Evolutionary conservation across 78 protist genomes (phyloP).

Genomic region (Planoprotostelium fungivorum): DNA sequence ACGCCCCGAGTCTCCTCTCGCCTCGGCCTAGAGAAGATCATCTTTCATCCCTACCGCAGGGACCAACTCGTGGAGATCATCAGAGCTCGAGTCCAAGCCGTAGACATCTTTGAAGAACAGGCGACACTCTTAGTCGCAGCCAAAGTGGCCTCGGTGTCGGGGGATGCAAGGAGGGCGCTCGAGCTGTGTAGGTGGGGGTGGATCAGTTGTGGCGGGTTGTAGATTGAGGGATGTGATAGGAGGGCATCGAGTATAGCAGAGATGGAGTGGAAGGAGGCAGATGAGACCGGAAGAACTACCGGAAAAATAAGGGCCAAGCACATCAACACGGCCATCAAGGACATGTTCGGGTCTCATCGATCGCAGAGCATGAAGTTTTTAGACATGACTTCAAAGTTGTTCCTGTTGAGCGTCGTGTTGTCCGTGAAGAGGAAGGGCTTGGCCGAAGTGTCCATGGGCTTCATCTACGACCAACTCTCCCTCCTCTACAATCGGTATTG

Average conservation of each 20-base stretch:
- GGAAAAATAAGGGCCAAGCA: not conserved
- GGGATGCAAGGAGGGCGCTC: conserved; percentile 56
- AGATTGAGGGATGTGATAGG: no score
- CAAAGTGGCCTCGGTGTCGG: conserved; percentile 40
- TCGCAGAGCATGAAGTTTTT: not conserved
- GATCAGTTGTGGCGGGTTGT: no score
- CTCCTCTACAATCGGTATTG: not conserved
- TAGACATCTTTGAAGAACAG: conserved; percentile 44
- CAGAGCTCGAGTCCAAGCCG: conserved; percentile 21
- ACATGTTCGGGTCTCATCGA: not conserved
- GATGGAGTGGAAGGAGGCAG: not conserved
- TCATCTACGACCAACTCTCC: not conserved
- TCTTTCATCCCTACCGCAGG: conserved; percentile 17
- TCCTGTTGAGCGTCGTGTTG: not conserved
- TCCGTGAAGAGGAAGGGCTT: not conserved
- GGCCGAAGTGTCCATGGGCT: not conserved
- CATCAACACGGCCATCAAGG: not conserved
- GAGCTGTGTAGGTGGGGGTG: conserved; percentile 37
- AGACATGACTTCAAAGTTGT: not conserved
- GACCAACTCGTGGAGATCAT: conserved; percentile 24
- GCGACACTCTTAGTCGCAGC: conserved; percentile 30
- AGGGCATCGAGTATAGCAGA: not conserved
- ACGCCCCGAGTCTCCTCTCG: conserved; percentile 33
- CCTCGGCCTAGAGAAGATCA: conserved; percentile 24
- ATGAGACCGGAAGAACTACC: not conserved